Evolutionary conservation across 768 basidiomycete species (phyloP).

Genomic region (Podaxis rugospora): DNA sequence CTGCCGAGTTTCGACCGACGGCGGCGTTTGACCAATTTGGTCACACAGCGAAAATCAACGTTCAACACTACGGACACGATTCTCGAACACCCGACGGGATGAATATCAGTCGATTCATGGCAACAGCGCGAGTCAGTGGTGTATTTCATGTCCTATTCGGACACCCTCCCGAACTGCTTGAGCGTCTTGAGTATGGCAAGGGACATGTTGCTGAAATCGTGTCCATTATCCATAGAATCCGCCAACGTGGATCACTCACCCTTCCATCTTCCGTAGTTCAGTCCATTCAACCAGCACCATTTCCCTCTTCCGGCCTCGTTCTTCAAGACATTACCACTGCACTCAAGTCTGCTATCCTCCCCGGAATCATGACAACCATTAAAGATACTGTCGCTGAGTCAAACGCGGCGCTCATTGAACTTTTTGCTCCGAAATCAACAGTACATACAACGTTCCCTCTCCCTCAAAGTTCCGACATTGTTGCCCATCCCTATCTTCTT

Average conservation of each 20-base stretch:
- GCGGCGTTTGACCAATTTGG: slow-evolving; percentile 11
- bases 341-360: no score
- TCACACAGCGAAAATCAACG: slow-evolving; percentile 8
- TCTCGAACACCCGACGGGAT: slow-evolving; percentile 8
- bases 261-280: no score
- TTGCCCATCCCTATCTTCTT: not conserved
- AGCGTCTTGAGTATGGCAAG: not conserved
- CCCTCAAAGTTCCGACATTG: not conserved
- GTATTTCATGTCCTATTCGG: slow-evolving; percentile 14
- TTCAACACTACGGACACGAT: slow-evolving; percentile 15
- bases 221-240: no score
- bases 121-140: slow-evolving; percentile 9
- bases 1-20: not conserved
- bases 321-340: no score
- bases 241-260: no score
- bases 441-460: not conserved
- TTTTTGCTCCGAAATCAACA: no score
- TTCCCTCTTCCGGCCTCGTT: no score
- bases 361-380: no score
- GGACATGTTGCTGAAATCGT: not conserved
- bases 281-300: no score
- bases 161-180: not conserved
- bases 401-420: no score
- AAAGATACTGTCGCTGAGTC: no score
- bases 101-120: slow-evolving; percentile 6